Conservation (phyloP, 441 rosid species). For the Breynia disticha region DNA sequence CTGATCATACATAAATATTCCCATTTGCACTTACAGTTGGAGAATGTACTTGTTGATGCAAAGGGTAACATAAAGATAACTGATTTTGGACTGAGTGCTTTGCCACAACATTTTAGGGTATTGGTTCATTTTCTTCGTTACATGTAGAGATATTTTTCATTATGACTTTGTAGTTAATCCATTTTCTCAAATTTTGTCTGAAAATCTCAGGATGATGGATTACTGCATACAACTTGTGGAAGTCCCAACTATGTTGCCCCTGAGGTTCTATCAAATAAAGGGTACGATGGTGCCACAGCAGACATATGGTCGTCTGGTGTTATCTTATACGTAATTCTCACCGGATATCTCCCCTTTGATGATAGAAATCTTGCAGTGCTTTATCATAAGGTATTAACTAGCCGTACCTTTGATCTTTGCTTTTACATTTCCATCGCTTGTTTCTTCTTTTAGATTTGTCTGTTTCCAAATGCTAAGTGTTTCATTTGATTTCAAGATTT, state of each 20-base stretch:
- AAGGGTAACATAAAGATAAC: constrained; percentile 79
- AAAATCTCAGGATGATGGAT: constrained; percentile 58
- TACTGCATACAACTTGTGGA: constrained; percentile 92
- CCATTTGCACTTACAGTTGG: constrained; percentile 43
- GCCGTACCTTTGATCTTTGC: background rate
- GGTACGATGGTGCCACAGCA: constrained; percentile 86
- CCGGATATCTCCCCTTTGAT: constrained; percentile 80
- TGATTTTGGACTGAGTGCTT: constrained; percentile 94
- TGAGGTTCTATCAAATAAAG: constrained; percentile 75
- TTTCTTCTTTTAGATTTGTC: background rate
- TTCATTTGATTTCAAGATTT: constrained; percentile 44
- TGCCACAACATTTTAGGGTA: constrained; percentile 86
- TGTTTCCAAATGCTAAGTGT: background rate
- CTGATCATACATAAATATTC: no score
- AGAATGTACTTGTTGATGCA: constrained; percentile 77
- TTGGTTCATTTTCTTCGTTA: constrained; percentile 2
- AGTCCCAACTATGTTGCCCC: constrained; percentile 95
- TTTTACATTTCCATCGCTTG: background rate
- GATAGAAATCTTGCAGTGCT: constrained; percentile 89
- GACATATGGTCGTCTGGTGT: constrained; percentile 97
- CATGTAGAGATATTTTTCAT: background rate
- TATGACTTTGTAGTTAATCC: background rate
- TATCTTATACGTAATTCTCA: constrained; percentile 73
- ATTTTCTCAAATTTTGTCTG: constrained; percentile 1
- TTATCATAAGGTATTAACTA: constrained; percentile 62